Evolutionary conservation across 2,329 filamentous ascomycete species (phyloP), one percentile per base, ranked within the genome.

Genomic region (Fusarium anguioides): DNA sequence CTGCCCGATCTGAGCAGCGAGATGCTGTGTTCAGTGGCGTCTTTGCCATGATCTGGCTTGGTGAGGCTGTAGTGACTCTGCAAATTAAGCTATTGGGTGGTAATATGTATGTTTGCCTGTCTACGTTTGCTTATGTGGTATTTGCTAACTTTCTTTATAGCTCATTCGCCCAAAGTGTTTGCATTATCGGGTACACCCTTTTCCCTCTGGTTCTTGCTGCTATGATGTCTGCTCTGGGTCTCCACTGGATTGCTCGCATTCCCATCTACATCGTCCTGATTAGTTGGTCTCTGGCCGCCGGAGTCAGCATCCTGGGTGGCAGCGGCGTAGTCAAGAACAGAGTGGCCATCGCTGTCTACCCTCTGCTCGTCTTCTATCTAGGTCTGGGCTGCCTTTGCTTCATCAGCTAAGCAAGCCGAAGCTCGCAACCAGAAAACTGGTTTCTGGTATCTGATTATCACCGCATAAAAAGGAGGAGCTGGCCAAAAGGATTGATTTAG

Each of bases 151-250:
- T 18, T 42, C 4, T 31, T 14, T 26, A 48, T 76, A 98, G 95
- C 74, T 97, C 96, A 18, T 99, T 99, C 79, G 96, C 97, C 75
- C 96, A 99, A 80, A 97, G 94, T 58, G 88, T 99, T 70, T 98
- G 94, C 79, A 96, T 99, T 73, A 99, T 99, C 76, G 96, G 96
- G 42, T 99, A 99, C 80, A 99, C 96, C 2, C 87, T 99, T 55
- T 99, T 99, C 81, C 96, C 96, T 3, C 87, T 99, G 51, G 96
- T 98, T 72, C 92, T 99, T 70, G 96, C 96, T 9, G 89, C 95
- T 3, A 82, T 97, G 49, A 87, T 99, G 67, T 97, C 94, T 55
- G 95, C 95, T 1, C 76, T 99, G 29, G 85, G 88, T 48, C 85
- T 98, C 9, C 91, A 89, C 39, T 91, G 88, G 72, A 91, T 98